Evolutionary conservation across 257 asterid genomes (phyloP), one percentile per base, ranked within the genome.

Genomic region (Linaria vulgaris): DNA sequence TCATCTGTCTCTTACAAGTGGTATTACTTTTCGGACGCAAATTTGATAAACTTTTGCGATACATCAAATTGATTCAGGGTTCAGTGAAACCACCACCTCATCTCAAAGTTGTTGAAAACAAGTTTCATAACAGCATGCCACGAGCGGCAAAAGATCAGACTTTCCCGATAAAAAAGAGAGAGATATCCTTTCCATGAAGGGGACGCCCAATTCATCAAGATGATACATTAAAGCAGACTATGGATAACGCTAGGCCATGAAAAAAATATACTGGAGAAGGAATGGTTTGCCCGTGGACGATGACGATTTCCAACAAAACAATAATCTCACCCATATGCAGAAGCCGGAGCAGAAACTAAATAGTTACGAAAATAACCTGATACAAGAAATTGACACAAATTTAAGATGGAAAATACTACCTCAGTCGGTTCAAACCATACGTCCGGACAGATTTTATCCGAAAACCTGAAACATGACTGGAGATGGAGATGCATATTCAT

Each of bases 341-440:
- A 34, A 34, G 41, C 11, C 10, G 41, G 41, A 34, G 41, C 10
- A 5, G 1, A 21, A 20, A 41, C 54, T 7, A 21, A 41, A 69
- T 37, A 38, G 31, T 48, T 12, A 51, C 39, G 1, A 12, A 14
- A 6, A 3, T 7, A 31, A 41, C 31, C 15, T 48, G 16, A 23
- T 25, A 14, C 14, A n/a, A 16, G 64, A 44, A 68, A 70, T 39
- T 13, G 19, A 57, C 13, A 60, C 1, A 15, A 12, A 30, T 46
- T 22, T 12, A 64, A 72, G 55, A 50, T 64, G 47, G 23, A 10
- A 13, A 56, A 56, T 61, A 67, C 61, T 87, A 94, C 99, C 97
- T 90, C 92, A 19, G 85, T 77, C 25, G 97, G 89, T 74, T 94
- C 99, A 75, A 90, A 94, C 99, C 99, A 94, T 49, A 94, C 95